Base-by-base conservation (phyloP, 2,329 filamentous ascomycete genomes). In the Volutella citrinella region DNA sequence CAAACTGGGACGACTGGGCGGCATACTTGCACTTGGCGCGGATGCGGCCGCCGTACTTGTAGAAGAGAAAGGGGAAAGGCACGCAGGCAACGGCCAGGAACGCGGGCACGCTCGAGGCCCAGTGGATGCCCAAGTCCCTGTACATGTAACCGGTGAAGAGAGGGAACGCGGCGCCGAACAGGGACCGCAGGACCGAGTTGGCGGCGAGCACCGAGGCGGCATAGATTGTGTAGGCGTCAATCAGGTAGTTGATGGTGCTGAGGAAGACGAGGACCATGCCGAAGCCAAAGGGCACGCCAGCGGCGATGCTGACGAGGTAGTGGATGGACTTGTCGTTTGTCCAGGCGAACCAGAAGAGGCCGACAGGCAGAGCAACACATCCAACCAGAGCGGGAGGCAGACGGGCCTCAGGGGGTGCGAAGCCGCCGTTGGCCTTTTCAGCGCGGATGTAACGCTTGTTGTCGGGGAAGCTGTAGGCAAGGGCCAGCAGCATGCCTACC, bases 61-160 rank as follows among this genome's bases (percentile, higher is more conserved):
- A 86, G 60, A 91, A 87, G 12, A 91, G 57, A 59, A 85, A 83
- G 0, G 86, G 85, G 52, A 86, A 82, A 0, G 86, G 84, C 14
- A 87, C 66, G 59, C 84, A 89, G 10, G 71, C 73, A 5, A 89
- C 57, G 0, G 84, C 77, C 5, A 91, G 66, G 63, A 91, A 90
- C 1, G 80, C 87, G 0, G 84, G 85, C 10, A 91, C 66, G 0
- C 77, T 79, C 20, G 72, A 79, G 2, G 83, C 86, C 86, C 85
- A 90, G 63, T 89, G 83, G 36, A 84, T 80, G 29, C 85, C 83
- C 4, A 84, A 68, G 35, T 69, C 63, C 4, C 65, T 21, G 53
- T 76, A 79, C 72, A 79, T 77, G 42, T 66, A 57, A 1, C 67
- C 70, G 1, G 83, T 85, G 60, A 88, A 88, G 1, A 89, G 69